A percentile compares a stretch with the other conserved stretches of the same genome.
phyloP scores from a whole-genome alignment of 2,329 filamentous ascomycete species.

The Penicillium digitatum region DNA sequence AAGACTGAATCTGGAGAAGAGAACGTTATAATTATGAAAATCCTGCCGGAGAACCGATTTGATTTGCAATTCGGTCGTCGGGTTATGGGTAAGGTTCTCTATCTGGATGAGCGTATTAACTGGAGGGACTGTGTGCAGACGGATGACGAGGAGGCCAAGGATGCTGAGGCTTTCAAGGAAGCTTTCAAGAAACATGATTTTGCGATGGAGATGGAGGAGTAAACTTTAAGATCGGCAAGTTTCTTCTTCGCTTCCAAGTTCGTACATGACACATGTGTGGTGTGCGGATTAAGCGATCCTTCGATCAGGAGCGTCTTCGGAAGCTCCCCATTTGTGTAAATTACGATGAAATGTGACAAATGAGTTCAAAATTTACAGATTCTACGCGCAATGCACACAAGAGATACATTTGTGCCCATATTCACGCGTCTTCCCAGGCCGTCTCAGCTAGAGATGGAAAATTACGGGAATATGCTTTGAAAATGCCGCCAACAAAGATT shows the following conservation, averaged over 20 bases:
- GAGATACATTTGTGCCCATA: background rate
- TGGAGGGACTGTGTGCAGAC: constrained; percentile 84
- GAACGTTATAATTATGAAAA: constrained; percentile 68
- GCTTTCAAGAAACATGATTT: constrained; percentile 88
- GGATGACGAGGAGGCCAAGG: constrained; percentile 70
- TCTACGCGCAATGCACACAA: background rate
- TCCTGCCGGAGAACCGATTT: constrained; percentile 70
- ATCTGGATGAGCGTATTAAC: constrained; percentile 69
- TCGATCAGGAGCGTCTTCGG: background rate
- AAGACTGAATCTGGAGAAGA: constrained; percentile 49
- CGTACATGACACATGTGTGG: background rate
- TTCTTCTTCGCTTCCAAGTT: background rate
- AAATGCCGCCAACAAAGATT: background rate
- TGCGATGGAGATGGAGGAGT: constrained; percentile 46
- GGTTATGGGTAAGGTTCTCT: constrained; percentile 82
- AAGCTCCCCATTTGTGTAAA: background rate
- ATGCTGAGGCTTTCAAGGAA: constrained; percentile 73
- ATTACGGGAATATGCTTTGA: background rate
- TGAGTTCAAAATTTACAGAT: background rate
- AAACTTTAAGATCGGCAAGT: background rate
- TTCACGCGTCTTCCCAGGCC: background rate
- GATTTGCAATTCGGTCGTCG: constrained; percentile 85
- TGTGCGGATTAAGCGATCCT: background rate
- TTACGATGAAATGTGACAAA: constrained; percentile 7
- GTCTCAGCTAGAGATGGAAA: background rate